These are phyloP conservation scores for Diaporthe caulivora DNA, from an alignment of 2,329 filamentous ascomycete genomes.

Conservation along the genomic window DNA sequence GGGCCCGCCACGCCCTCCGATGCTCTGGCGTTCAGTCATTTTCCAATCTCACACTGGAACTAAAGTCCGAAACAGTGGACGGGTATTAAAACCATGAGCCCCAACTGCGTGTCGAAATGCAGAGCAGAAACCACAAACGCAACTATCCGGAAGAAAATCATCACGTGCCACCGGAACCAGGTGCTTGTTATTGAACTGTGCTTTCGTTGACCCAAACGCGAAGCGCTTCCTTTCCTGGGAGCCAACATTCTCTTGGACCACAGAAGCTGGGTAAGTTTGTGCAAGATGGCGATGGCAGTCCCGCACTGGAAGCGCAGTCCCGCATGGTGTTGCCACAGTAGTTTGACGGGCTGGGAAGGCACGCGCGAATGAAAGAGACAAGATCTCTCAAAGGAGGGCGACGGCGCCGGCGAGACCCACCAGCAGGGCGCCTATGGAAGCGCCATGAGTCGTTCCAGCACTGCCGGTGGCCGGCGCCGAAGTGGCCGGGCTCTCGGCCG, in stretches of 20 bases:
- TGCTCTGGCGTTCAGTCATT: slow-evolving; percentile 21
- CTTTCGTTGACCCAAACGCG: slow-evolving; percentile 13
- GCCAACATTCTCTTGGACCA: slow-evolving; percentile 8
- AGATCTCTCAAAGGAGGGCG: slow-evolving; percentile 50
- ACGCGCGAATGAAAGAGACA: background rate
- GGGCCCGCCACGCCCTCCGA: slow-evolving; percentile 5
- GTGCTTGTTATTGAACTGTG: background rate
- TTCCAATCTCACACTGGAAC: slow-evolving; percentile 23
- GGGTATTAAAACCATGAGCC: slow-evolving; percentile 31
- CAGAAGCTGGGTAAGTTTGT: slow-evolving; percentile 9
- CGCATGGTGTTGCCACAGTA: background rate
- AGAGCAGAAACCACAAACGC: slow-evolving; percentile 27
- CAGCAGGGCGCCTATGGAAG: slow-evolving; percentile 51
- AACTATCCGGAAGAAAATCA: background rate
- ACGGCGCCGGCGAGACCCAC: slow-evolving; percentile 50
- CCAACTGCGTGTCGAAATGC: slow-evolving; percentile 5
- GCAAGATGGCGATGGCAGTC: slow-evolving; percentile 13
- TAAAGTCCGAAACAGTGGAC: slow-evolving; percentile 24
- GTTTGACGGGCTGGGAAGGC: slow-evolving; percentile 4
- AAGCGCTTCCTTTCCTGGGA: slow-evolving; percentile 13
- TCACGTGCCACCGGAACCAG: slow-evolving; percentile 25
- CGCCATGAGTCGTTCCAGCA: slow-evolving; percentile 47
- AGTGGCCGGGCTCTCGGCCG: slow-evolving; percentile 42
- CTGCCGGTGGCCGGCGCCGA: slow-evolving; percentile 45
- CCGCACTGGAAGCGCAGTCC: slow-evolving; percentile 28